phyloP scores from a whole-genome alignment of 2,329 filamentous ascomycete species.

The Fusarium gaditjirri region DNA sequence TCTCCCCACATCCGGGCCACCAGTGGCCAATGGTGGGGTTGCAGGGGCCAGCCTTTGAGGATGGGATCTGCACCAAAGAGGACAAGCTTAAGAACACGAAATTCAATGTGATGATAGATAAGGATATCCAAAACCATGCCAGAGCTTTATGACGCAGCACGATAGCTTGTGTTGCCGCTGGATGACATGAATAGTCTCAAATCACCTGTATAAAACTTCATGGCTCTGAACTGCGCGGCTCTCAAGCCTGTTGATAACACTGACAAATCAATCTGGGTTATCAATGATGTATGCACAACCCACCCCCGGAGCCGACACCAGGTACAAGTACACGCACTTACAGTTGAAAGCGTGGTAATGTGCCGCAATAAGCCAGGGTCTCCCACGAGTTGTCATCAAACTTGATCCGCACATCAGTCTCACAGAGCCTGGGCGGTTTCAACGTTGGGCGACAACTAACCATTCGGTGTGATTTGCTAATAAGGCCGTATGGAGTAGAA shows the following conservation, averaged over 20 bases:
- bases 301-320: constrained; percentile 41
- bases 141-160: background rate
- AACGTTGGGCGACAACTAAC: constrained; percentile 10
- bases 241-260: background rate
- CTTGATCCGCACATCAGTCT: constrained; percentile 24
- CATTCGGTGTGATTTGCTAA: constrained; percentile 26
- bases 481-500: constrained; percentile 1
- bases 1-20: constrained; percentile 43
- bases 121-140: constrained; percentile 2
- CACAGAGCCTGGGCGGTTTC: constrained; percentile 11
- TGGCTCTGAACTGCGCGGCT: constrained; percentile 2
- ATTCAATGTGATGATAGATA: background rate
- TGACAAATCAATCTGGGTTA: constrained; percentile 36
- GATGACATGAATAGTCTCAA: background rate
- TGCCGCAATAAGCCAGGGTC: constrained; percentile 29
- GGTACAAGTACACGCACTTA: constrained; percentile 12
- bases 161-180: background rate
- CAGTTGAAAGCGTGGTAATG: background rate
- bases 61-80: constrained; percentile 21
- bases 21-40: constrained; percentile 36
- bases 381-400: constrained; percentile 2
- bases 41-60: constrained; percentile 1
- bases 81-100: constrained; percentile 26
- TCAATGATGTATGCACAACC: constrained; percentile 34
- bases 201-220: background rate